These are phyloP conservation scores for Didymella keratinophila DNA, from an alignment of 2,329 filamentous ascomycete genomes.

Conservation along the genomic window DNA sequence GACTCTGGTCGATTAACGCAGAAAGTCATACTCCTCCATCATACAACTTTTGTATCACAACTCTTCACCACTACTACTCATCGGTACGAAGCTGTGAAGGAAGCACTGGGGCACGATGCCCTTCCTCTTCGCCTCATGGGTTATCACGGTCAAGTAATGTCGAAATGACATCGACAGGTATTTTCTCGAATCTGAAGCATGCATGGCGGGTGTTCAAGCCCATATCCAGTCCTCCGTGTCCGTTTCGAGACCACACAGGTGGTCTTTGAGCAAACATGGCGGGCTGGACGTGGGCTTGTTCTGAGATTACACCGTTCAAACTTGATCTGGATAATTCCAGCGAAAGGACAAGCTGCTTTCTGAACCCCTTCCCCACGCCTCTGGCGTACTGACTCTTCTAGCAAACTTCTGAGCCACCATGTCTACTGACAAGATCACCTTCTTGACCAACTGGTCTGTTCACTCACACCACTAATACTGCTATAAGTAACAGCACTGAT, in stretches of 20 bases:
- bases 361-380: constrained; percentile 44
- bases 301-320: constrained; percentile 94
- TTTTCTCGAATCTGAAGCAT: constrained; percentile 34
- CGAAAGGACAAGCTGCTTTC: constrained; percentile 94
- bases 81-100: constrained; percentile 20
- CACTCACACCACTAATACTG: not conserved
- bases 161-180: constrained; percentile 18
- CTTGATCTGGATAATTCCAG: constrained; percentile 99
- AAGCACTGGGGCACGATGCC: constrained; percentile 7
- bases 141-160: constrained; percentile 14
- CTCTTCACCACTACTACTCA: too few species aligned
- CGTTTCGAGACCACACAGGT: constrained; percentile 70
- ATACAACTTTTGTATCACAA: too few species aligned
- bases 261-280: constrained; percentile 80
- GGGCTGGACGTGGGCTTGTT: constrained; percentile 62
- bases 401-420: constrained; percentile 62
- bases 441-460: constrained; percentile 81
- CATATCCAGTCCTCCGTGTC: constrained; percentile 35
- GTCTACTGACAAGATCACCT: constrained; percentile 86
- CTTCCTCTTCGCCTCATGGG: constrained; percentile 1
- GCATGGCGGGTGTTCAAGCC: constrained; percentile 53
- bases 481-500: constrained; percentile 9
- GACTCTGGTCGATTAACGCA: not conserved
- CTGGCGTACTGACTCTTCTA: constrained; percentile 35
- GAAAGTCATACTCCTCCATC: too few species aligned